Base-by-base conservation (phyloP, 352 stramenopile species). In the Globisporangium abappressorium region DNA sequence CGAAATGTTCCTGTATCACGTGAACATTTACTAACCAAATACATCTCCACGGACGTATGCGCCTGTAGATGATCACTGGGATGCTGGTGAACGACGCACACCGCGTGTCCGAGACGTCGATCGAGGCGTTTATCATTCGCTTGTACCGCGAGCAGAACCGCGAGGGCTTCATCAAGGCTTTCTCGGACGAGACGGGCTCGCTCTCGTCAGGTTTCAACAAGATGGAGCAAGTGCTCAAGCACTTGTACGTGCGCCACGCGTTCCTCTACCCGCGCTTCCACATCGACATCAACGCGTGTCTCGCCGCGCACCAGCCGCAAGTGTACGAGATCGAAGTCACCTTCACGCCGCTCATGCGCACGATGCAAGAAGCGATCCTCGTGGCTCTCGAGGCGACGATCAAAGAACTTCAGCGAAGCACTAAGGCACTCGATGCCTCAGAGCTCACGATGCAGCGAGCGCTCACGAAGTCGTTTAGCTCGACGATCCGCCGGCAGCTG, bases 241-340 rank as follows among this genome's bases (percentile, higher is more conserved):
- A 95, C 26, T 69, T 99, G 8, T 97, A 98, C 65, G 89, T 99
- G 49, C 84, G 85, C 8, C 84, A 97, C 38, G 80, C 98, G 15
- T 95, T 97, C 58, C 77, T 99, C 5, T 99, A 98, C 81, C 97
- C 97, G 57, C 83, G 97, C 36, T 99, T 99, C 71, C 97, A 98
- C 70, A 80, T 97, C n/a, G 65, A 78, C 15, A 85, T 99, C 36
- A 83, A 91, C 62, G 66, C 86, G 41, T 93, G 93, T 60, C 76
- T 99, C 47, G 84, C 98, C 65, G 73, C 81, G 28, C 66, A 78
- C 65, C 84, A 97, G 47, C 96, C 97, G 2, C 72, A 95, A 36
- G 96, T 99, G 47, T 95, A 96, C 55, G 97, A 99, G 79, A 87
- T 99, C 43, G 85, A 98, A 70, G 92, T 99, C 65, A 57, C 76